A percentile compares a stretch with the other conserved stretches of the same genome.
Conservation (phyloP, 2,329 filamentous ascomycete genomes). For the Elsinoe arachidis region DNA sequence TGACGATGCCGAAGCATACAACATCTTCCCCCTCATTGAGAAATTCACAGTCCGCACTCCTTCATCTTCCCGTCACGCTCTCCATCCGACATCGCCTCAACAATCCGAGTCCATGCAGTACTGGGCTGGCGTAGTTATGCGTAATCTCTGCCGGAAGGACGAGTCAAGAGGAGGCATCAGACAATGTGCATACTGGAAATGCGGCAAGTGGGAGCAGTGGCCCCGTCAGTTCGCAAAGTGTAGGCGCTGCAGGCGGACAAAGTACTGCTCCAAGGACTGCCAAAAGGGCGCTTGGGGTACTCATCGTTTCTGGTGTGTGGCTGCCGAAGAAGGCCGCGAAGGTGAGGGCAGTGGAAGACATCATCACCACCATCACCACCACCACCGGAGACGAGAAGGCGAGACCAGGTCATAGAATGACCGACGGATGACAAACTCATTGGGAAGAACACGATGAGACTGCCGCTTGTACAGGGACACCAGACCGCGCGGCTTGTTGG, state of each 20-base stretch:
- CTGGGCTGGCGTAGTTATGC: conserved; percentile 98
- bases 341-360: conserved; percentile 15
- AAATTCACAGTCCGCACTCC: conserved; percentile 78
- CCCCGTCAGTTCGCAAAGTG: conserved; percentile 97
- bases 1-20: conserved; percentile 36
- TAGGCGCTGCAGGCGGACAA: conserved; percentile 86
- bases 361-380: conserved; percentile 16
- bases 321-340: conserved; percentile 44
- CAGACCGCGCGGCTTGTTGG: not conserved
- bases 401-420: conserved; percentile 2
- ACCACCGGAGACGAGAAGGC: conserved; percentile 11
- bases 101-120: conserved; percentile 82
- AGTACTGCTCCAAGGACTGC: conserved; percentile 99
- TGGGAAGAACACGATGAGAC: not conserved
- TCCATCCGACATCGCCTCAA: conserved; percentile 23
- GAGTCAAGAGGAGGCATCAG: conserved; percentile 88
- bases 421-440: not conserved
- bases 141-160: conserved; percentile 96
- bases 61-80: conserved; percentile 60
- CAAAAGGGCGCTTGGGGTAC: conserved; percentile 99
- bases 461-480: conserved; percentile 2
- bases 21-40: conserved; percentile 96
- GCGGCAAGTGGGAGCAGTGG: conserved; percentile 96
- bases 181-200: conserved; percentile 96
- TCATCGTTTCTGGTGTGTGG: conserved; percentile 94